Evolutionary conservation across 2,329 filamentous ascomycete genomes (phyloP), one percentile per base, ranked within the genome.

Genomic region (Xylariaceae sp.): DNA sequence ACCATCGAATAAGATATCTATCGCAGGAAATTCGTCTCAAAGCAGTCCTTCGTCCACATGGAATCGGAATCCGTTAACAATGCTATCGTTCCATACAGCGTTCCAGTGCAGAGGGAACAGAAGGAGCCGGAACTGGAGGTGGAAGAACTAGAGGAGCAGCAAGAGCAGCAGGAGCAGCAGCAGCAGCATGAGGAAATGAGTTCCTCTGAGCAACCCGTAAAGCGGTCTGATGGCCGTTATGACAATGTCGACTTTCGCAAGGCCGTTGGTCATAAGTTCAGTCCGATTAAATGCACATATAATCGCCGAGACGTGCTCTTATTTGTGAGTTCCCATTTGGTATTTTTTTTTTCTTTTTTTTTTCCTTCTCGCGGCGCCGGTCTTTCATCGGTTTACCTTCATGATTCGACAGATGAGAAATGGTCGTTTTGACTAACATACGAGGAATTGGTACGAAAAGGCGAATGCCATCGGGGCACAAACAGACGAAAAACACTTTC

Each of bases 301-400:
- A 72, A 73, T 51, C 71, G 73, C n/a, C 68, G 74, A 11, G 73
- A 76, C 59, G 70, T 74, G 1, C 66, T 73, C 8, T 65, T 74
- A 11, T 74, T 74, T 59, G 71, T 72, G 57, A 54, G 66, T 59
- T 31, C 7, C 31, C 32, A 27, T 30, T 1, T 26, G 43, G 19
- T 19, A 19, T 19, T 19, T 19, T 19, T 19, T 19, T 19, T 19
- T 19, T 19, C 1, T 19, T 19, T 19, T 19, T 19, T 19, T 2
- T 2, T 19, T 19, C 19, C 19, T 19, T 45, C 43, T n/a, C 26
- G 32, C 43, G 4, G 43, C 42, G 9, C 42, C 26, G 9, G 31
- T 19, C 26, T 30, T 19, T 50, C 3, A 11, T 8, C 30, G 26
- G 34, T 7, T 26, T 11, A 12, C 30, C n/a, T 37, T 27, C 40